A percentile compares a stretch with the other conserved stretches of the same genome.
Evolutionary conservation across 1,139 yeast species (phyloP).

Genomic region (Pichia sp.): DNA sequence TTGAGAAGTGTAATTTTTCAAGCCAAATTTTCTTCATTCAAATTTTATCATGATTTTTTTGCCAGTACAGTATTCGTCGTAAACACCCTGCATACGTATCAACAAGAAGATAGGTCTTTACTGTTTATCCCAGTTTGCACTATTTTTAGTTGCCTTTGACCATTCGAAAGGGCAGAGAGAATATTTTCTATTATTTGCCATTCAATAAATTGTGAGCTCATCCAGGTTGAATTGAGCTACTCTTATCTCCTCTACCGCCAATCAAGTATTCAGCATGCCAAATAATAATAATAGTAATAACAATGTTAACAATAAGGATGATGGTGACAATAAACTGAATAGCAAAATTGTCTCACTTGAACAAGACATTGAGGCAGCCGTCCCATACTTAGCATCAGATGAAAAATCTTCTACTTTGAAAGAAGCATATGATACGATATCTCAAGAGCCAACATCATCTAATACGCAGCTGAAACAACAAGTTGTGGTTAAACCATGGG

Average conservation of each 20-base stretch:
- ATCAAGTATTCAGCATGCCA: background rate
- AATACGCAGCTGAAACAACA: conserved; percentile 13
- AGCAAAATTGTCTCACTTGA: conserved; percentile 48
- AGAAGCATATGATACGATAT: conserved; percentile 25
- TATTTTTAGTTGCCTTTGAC: background rate
- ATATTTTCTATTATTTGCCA: background rate
- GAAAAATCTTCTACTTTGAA: conserved; percentile 51
- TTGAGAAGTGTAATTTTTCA: background rate
- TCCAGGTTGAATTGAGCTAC: background rate
- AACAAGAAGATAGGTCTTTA: background rate
- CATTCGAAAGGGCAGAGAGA: background rate
- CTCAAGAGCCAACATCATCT: background rate
- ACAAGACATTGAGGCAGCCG: conserved; percentile 40
- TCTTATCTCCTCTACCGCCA: background rate
- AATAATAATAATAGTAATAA: conserved; percentile 6
- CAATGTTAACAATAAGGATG: background rate
- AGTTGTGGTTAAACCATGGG: conserved; percentile 67
- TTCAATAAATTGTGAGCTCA: background rate
- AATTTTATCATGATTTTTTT: background rate
- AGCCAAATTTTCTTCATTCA: background rate
- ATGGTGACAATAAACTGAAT: conserved; percentile 6
- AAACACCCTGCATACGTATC: background rate
- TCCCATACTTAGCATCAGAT: conserved; percentile 65
- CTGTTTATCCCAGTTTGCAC: background rate
- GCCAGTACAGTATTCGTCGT: background rate